Evolutionary conservation across 2,329 filamentous ascomycete genomes (phyloP).

Genomic region (Tolypocladium pustulatum): DNA sequence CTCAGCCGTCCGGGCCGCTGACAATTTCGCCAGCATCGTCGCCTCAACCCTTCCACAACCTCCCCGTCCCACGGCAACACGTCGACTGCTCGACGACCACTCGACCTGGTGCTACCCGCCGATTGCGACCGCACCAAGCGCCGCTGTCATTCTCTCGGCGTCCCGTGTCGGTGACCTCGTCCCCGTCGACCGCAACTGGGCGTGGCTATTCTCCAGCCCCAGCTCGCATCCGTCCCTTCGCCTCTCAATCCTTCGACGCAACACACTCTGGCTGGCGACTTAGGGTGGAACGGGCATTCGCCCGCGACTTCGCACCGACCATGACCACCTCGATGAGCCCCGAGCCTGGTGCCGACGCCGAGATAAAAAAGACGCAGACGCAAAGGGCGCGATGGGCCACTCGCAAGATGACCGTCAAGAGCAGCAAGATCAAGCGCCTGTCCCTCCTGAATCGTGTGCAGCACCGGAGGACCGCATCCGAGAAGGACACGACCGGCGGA

Average conservation of each 20-base stretch:
- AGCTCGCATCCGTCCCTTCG: background rate
- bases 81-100: background rate
- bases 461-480: conserved; percentile 49
- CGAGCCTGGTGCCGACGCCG: conserved; percentile 15
- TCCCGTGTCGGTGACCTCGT: background rate
- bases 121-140: background rate
- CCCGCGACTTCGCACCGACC: conserved; percentile 22
- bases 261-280: conserved; percentile 24
- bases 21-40: background rate
- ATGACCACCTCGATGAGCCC: conserved; percentile 20
- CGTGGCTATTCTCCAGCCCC: background rate
- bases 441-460: conserved; percentile 72
- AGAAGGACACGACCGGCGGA: conserved; percentile 53
- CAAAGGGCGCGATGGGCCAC: conserved; percentile 93
- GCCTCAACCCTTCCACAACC: background rate
- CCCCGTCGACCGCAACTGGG: background rate
- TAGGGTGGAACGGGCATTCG: conserved; percentile 27
- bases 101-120: background rate
- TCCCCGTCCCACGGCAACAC: background rate
- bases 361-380: conserved; percentile 25
- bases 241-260: background rate
- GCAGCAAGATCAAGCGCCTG: conserved; percentile 66
- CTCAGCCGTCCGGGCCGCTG: background rate
- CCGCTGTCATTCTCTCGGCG: background rate
- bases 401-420: conserved; percentile 69